Conservation (phyloP, 305 asterid genomes). For the Fraxinus sp. region DNA sequence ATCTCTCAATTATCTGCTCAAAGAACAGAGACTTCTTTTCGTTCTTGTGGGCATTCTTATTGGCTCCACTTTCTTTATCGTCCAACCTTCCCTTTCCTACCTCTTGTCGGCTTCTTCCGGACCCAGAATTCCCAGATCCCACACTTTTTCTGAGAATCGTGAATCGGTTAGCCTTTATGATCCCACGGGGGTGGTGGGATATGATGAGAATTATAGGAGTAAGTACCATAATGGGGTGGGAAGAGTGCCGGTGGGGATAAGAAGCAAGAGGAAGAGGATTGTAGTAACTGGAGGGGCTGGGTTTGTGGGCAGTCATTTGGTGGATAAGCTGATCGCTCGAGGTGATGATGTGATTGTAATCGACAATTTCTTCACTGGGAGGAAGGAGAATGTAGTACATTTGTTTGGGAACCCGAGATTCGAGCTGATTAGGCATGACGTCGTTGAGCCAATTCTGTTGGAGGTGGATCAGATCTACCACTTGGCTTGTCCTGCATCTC, state of each 20-base stretch:
- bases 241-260: constrained; percentile 74
- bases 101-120: constrained; percentile 31
- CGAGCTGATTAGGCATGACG: constrained; percentile 89
- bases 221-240: constrained; percentile 40
- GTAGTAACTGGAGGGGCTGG: constrained; percentile 98
- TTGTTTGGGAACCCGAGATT: constrained; percentile 82
- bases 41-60: constrained; percentile 67
- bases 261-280: constrained; percentile 69
- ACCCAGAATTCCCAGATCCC: neutral
- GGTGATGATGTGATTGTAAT: constrained; percentile 92
- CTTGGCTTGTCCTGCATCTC: constrained; percentile 96
- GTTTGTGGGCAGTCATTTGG: constrained; percentile 92
- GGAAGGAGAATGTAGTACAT: constrained; percentile 87
- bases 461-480: constrained; percentile 98
- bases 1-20: constrained; percentile 67
- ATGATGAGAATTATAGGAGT: constrained; percentile 12
- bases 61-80: constrained; percentile 67
- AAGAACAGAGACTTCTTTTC: constrained; percentile 73
- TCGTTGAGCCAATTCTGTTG: constrained; percentile 86
- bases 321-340: constrained; percentile 81
- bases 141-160: neutral
- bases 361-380: constrained; percentile 88
- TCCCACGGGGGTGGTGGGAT: neutral
- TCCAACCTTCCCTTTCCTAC: constrained; percentile 50
- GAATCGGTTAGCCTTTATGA: constrained; percentile 7